Evolutionary conservation across 306 rosid species (phyloP).

Genomic region (Dicorynia guianensis): DNA sequence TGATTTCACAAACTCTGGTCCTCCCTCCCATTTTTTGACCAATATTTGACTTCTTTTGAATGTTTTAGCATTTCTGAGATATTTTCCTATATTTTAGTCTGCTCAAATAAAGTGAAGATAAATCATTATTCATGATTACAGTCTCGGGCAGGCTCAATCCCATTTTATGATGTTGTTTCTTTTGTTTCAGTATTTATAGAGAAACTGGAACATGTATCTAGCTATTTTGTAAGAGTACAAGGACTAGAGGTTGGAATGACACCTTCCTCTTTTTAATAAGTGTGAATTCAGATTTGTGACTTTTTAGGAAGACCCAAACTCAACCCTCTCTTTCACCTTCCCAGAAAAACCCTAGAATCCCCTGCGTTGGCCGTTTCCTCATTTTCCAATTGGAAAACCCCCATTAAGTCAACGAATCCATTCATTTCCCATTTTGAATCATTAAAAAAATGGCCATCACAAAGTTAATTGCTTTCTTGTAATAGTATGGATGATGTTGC

Average conservation of each 20-base stretch:
- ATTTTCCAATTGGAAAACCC: background rate
- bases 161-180: too few relatives aligned
- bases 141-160: too few relatives aligned
- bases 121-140: too few relatives aligned
- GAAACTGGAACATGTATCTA: background rate
- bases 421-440: background rate
- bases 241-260: background rate
- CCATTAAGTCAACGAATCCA: slow-evolving; percentile 28
- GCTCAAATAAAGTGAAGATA: too few relatives aligned
- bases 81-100: too few relatives aligned
- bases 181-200: too few relatives aligned
- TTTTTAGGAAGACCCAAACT: slow-evolving; percentile 32
- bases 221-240: background rate
- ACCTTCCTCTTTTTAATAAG: background rate
- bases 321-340: slow-evolving; percentile 41
- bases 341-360: slow-evolving; percentile 55
- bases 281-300: background rate
- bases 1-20: background rate
- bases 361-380: background rate
- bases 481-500: background rate
- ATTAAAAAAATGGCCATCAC: background rate
- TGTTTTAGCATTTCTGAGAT: slow-evolving; percentile 4
- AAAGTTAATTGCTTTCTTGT: background rate
- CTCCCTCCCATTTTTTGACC: background rate
- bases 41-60: background rate